These are phyloP conservation scores for Lecanicillium sp. DNA, from an alignment of 2,329 filamentous ascomycete species.

Conservation along the genomic window DNA sequence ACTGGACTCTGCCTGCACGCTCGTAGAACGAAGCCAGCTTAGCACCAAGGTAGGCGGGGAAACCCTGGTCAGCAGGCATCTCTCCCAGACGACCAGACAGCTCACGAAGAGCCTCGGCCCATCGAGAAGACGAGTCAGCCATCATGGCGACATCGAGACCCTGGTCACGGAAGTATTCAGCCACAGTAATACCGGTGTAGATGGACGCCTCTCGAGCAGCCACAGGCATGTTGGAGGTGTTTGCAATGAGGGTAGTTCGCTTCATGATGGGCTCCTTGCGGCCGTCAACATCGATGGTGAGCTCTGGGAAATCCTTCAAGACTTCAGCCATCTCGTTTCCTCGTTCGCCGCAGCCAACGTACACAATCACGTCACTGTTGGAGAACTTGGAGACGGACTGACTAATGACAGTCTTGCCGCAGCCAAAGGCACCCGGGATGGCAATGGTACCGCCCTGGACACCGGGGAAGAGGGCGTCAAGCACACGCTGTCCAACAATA, in stretches of 20 bases:
- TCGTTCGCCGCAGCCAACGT: constrained; percentile 86
- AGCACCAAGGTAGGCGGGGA: constrained; percentile 92
- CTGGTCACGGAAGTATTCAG: constrained; percentile 95
- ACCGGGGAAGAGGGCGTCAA: constrained; percentile 92
- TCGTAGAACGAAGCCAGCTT: constrained; percentile 99
- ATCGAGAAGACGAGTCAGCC: constrained; percentile 96
- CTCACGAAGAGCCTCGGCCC: constrained; percentile 98
- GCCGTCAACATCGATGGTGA: constrained; percentile 88
- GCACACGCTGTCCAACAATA: constrained; percentile 91
- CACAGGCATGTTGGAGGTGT: constrained; percentile 99
- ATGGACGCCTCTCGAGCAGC: constrained; percentile 97
- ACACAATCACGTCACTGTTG: constrained; percentile 98
- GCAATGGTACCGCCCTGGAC: constrained; percentile 97
- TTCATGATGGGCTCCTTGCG: constrained; percentile 99
- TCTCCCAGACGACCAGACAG: constrained; percentile 97
- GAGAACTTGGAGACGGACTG: constrained; percentile 99
- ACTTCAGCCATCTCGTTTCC: constrained; percentile 99
- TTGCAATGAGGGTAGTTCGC: constrained; percentile 95
- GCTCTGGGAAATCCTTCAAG: constrained; percentile 98
- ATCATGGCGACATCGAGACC: constrained; percentile 99
- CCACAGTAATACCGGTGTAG: constrained; percentile 91
- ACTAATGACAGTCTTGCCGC: constrained; percentile 98
- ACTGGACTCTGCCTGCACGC: constrained; percentile 80
- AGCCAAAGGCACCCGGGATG: constrained; percentile 96
- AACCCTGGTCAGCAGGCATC: constrained; percentile 99